A percentile compares a stretch with the other conserved stretches of the same genome.
Conservation (phyloP, 2,329 filamentous ascomycete species). For the Nothomitra cinnamomea region DNA sequence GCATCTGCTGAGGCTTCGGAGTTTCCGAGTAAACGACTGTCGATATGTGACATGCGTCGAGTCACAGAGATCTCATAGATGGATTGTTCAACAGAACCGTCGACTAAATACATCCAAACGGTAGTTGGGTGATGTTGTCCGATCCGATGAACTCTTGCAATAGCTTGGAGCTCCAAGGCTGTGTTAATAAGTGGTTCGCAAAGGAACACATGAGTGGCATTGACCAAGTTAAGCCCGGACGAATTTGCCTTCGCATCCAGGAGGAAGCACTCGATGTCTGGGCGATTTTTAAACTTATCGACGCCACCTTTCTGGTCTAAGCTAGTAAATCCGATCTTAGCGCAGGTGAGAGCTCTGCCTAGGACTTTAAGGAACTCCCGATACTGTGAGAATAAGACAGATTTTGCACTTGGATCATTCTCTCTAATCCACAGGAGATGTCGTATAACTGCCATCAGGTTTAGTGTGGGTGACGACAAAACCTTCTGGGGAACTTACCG, state of each 20-base stretch:
- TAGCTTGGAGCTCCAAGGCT: slow-evolving; percentile 83
- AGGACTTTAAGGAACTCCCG: slow-evolving; percentile 65
- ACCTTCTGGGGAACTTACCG: slow-evolving; percentile 15
- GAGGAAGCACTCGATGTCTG: slow-evolving; percentile 44
- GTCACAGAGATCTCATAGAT: slow-evolving; percentile 77
- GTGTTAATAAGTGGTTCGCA: slow-evolving; percentile 91
- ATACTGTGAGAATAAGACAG: slow-evolving; percentile 89
- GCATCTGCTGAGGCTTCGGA: slow-evolving; percentile 21
- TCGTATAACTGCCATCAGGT: slow-evolving; percentile 35
- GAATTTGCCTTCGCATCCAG: slow-evolving; percentile 80
- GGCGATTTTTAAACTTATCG: slow-evolving; percentile 58
- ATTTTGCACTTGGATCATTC: slow-evolving; percentile 73
- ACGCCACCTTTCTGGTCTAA: slow-evolving; percentile 56
- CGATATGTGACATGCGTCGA: slow-evolving; percentile 63
- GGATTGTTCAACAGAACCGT: slow-evolving; percentile 77
- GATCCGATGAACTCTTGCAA: slow-evolving; percentile 87
- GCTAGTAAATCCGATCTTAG: slow-evolving; percentile 55
- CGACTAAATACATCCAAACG: slow-evolving; percentile 89
- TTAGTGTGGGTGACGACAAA: neutral
- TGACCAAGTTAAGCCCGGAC: slow-evolving; percentile 78
- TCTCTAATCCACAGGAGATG: slow-evolving; percentile 76
- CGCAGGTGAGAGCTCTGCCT: slow-evolving; percentile 47
- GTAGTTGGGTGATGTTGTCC: slow-evolving; percentile 78
- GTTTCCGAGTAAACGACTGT: slow-evolving; percentile 9
- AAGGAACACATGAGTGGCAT: slow-evolving; percentile 85